Base-by-base conservation (phyloP, 2,329 filamentous ascomycete genomes). In the Beauveria bassiana region DNA sequence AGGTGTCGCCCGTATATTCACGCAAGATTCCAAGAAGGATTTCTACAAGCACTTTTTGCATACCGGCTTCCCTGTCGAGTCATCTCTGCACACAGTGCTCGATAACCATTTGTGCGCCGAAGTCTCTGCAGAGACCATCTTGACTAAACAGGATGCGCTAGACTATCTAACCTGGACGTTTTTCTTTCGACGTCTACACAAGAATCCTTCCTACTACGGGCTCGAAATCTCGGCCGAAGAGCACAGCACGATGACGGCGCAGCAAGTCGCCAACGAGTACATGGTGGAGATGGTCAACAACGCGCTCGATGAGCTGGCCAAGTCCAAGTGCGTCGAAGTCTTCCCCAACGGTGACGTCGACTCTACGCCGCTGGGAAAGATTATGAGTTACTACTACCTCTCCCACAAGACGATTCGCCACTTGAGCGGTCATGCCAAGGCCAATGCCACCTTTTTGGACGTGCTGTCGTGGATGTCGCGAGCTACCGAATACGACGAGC, bases 31-130 rank as follows among this genome's bases (percentile, higher is more conserved):
- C 2, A 99, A 98, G 80, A 99, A 99, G 76, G 91, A 96, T 63
- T 99, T 99, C 74, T 99, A 99, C 78, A 99, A 99, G 78, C 95
- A 99, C 76, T 99, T 99, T 77, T 77, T 99, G 60, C 95, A 99
- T 71, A 98, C 93, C 0, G 96, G 95, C 1, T 99, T 99, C 73
- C 96, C 95, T 0, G 95, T 99, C 12, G 95, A 99, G 73, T 97
- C 93, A 0, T 96, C 93, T 0, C 81, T 99, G 45, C 95, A 99
- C 75, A 96, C 96, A 22, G 95, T 98, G 1, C 80, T 99, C 8
- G 93, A 98, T 75, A 96, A 99, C 78, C 96, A 99, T 81, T 81
- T 99, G 72, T 89, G 92, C 64, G 95, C 95, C 63, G 95, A 99
- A 76, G 87, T 98, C 6, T 96, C 93, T 0, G 91, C 95, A 1